phyloP scores from a whole-genome alignment of 495 filamentous ascomycete species.

The Xylaria acuta region DNA sequence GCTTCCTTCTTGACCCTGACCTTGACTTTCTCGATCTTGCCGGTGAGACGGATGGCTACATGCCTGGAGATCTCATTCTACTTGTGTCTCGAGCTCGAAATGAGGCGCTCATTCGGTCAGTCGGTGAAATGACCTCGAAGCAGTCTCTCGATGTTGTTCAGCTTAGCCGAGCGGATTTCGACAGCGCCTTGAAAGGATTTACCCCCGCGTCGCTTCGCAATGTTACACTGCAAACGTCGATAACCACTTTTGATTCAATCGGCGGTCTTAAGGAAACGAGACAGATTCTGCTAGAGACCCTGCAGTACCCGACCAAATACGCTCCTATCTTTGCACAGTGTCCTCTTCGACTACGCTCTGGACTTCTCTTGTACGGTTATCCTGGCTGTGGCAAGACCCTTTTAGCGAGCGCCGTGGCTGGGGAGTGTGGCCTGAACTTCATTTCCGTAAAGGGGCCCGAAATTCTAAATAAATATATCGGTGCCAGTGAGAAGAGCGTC shows the following conservation, averaged over 20 bases:
- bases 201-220: constrained; percentile 93
- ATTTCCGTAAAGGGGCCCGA: constrained; percentile 98
- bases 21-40: constrained; percentile 93
- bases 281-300: constrained; percentile 85
- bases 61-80: constrained; percentile 90
- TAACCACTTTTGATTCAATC: constrained; percentile 86
- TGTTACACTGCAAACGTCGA: constrained; percentile 88
- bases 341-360: constrained; percentile 89
- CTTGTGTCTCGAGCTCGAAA: constrained; percentile 86
- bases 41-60: constrained; percentile 93
- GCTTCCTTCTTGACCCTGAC: constrained; percentile 71
- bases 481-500: constrained; percentile 92
- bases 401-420: constrained; percentile 89
- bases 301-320: constrained; percentile 97
- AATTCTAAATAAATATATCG: constrained; percentile 98
- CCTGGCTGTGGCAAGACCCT: constrained; percentile 97
- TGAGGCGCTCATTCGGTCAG: constrained; percentile 84
- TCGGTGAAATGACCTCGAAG: constrained; percentile 48
- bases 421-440: constrained; percentile 96
- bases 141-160: constrained; percentile 53
- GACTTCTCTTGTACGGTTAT: constrained; percentile 90
- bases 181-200: constrained; percentile 83
- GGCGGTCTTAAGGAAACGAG: constrained; percentile 87
- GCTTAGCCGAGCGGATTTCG: constrained; percentile 77
- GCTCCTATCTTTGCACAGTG: constrained; percentile 97